Evolutionary conservation across 1,139 yeast species (phyloP), one percentile per base, ranked within the genome.

Genomic region (Hanseniaspora uvarum): DNA sequence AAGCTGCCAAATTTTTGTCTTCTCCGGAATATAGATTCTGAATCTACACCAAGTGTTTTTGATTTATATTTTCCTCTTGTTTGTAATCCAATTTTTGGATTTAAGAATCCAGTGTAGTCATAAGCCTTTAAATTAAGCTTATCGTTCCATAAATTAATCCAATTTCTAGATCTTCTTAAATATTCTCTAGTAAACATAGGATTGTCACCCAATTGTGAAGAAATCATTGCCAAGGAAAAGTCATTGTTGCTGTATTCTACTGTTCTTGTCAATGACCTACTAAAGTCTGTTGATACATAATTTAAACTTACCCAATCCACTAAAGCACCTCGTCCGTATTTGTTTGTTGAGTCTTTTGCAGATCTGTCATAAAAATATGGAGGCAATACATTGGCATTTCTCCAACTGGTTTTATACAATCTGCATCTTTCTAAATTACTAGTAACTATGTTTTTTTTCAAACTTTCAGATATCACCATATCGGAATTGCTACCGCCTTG

Each of bases 401-500:
- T 63, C 14, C 63, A 63, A 71, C 71, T 68, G 21, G 73, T 70
- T n/a, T 58, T 59, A 56, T 64, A 70, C 1, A 37, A 10, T 12
- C 71, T 71, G 40, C 62, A 63, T 6, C 60, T 54, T 72, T 73
- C 70, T 56, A 69, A 58, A 4, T 69, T 58, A 5, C 58, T 57
- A 6, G 58, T 58, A 18, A 47, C 46, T 14, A 71, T 60, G 5
- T 63, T 60, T 57, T 71, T 71, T 18, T 67, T 61, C 52, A 59
- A 69, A 0, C 72, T 74, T 59, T 71, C 75, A 7, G 73, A 72
- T 55, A 71, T 61, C n/a, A 70, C 65, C 26, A 70, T 68, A 56
- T 71, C 75, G 1, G 73, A 69, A 55, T 71, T 69, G 41, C 71
- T 64, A 0, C 74, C 74, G 30, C 74, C 75, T 57, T 71, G 74